phyloP scores from a whole-genome alignment of 441 rosid species.

The Metrosideros polymorpha region DNA sequence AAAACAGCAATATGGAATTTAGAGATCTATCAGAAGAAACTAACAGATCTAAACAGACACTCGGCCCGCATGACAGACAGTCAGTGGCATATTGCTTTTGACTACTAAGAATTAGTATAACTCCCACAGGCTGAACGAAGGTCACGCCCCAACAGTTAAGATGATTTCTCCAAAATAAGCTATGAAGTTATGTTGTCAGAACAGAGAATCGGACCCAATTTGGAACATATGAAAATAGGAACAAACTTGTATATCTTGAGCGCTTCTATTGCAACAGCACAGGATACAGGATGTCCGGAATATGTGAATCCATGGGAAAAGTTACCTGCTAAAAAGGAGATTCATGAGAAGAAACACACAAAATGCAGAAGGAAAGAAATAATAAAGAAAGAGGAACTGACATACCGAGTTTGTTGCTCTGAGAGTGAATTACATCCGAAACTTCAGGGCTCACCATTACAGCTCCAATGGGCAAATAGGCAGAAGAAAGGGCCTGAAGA shows the following conservation, averaged over 20 bases:
- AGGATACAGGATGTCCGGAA: slow-evolving; percentile 94
- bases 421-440: slow-evolving; percentile 79
- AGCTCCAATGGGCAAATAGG: slow-evolving; percentile 90
- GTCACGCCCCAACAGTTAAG: not conserved
- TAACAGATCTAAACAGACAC: not conserved
- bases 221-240: not conserved
- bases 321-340: slow-evolving; percentile 28
- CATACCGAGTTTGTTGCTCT: slow-evolving; percentile 84
- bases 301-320: slow-evolving; percentile 97
- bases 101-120: not conserved
- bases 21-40: not conserved
- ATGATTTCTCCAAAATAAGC: not conserved
- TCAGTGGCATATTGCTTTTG: not conserved
- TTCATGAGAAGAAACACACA: not conserved
- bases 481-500: slow-evolving; percentile 82
- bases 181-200: not conserved
- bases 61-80: not conserved
- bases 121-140: not conserved
- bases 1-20: not conserved
- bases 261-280: slow-evolving; percentile 84
- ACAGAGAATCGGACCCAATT: not conserved
- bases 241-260: slow-evolving; percentile 73
- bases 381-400: not conserved
- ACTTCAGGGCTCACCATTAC: slow-evolving; percentile 75
- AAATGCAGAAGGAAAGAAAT: not conserved